Evolutionary conservation across 305 asterid genomes (phyloP).

Genomic region (Fraxinus ornus): DNA sequence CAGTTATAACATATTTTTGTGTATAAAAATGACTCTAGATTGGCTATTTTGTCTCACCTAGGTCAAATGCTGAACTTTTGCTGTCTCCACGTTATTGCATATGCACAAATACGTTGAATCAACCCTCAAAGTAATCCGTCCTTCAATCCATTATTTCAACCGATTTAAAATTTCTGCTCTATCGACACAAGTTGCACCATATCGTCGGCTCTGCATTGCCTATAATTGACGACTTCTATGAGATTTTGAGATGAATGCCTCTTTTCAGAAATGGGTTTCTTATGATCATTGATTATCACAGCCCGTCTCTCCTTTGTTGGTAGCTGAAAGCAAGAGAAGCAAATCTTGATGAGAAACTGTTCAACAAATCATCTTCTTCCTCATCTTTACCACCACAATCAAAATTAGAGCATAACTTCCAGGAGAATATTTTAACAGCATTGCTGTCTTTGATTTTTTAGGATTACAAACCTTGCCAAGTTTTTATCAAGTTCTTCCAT

Average conservation of each 20-base stretch:
- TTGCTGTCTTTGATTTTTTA: slow-evolving; percentile 13
- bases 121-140: not conserved
- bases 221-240: not conserved
- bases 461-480: slow-evolving; percentile 42
- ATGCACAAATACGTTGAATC: not conserved
- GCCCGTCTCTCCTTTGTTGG: slow-evolving; percentile 30
- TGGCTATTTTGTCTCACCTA: not conserved
- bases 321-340: slow-evolving; percentile 35
- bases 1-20: slow-evolving; percentile 9
- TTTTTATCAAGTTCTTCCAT: slow-evolving; percentile 62
- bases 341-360: slow-evolving; percentile 57
- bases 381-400: slow-evolving; percentile 29
- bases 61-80: not conserved
- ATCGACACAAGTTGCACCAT: not conserved
- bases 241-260: not conserved
- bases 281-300: slow-evolving; percentile 17
- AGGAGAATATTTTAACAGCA: slow-evolving; percentile 55
- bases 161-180: not conserved
- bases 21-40: slow-evolving; percentile 17
- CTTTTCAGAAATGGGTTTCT: not conserved
- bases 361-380: slow-evolving; percentile 36
- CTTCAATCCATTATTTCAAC: not conserved
- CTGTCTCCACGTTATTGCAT: not conserved
- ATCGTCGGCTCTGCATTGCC: not conserved
- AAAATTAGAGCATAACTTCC: slow-evolving; percentile 69